Evolutionary conservation across 2,329 filamentous ascomycete genomes (phyloP), one percentile per base, ranked within the genome.

Genomic region (Arthrocladium fulminans): DNA sequence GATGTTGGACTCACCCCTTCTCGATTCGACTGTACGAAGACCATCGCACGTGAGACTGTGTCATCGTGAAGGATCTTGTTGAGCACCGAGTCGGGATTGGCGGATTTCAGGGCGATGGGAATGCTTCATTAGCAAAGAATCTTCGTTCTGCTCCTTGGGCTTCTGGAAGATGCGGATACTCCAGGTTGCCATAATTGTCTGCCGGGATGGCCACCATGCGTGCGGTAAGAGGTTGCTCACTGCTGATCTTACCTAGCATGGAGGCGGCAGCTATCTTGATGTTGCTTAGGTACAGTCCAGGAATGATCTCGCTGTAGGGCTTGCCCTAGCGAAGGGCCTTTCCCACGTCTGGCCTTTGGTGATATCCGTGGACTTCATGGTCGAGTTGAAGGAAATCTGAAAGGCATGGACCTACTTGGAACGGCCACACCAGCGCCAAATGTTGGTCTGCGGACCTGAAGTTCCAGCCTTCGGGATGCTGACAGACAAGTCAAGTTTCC

Each of bases 241-340:
- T 22, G 19, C 24, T 19, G 29, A 37, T 5, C 20, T 23, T 24
- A 24, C 43, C 43, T n/a, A 10, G 17, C 25, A 45, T 27, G 24
- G 35, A 45, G 8, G 43, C 43, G 10, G 29, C 43, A 15, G 43
- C 43, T 35, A 30, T 45, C 20, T 45, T 45, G 8, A 29, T 29
- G 32, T 45, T 45, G 12, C 29, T 6, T 7, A 45, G 32, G 20
- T 37, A 45, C 29, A 45, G 20, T 15, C 43, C 43, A 2, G 43
- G 43, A n/a, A 45, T 38, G 17, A 45, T 45, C 32, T 45, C 29
- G 23, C 32, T 45, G 6, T 29, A 30, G 9, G 15, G 17, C 4
- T 12, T 25, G 13, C 24, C 9, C 22, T 25, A 3, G 8, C 10
- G 17, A 43, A 43, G 5, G 24, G n/a, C 8, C 3, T 10, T 9